Evolutionary conservation across 495 filamentous ascomycete genomes (phyloP).

Genomic region (Thermochaetoides thermophila): DNA sequence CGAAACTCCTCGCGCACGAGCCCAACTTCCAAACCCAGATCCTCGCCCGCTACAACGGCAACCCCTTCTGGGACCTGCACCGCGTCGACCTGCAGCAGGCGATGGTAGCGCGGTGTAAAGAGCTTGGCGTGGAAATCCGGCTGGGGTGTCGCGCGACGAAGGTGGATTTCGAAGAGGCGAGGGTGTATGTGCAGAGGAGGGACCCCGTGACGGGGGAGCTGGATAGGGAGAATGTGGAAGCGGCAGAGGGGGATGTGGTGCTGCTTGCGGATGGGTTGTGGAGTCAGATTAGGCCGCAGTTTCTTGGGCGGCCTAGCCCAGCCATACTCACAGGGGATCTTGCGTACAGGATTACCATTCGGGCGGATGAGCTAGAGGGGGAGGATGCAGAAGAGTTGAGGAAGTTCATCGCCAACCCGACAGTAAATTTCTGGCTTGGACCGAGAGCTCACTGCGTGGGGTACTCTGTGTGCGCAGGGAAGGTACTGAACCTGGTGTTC

Average conservation of each 20-base stretch:
- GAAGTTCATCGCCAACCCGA: slow-evolving; percentile 33
- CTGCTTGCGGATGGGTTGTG: slow-evolving; percentile 44
- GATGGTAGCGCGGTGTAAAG: slow-evolving; percentile 24
- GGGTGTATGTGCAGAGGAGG: slow-evolving; percentile 25
- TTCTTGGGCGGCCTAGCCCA: slow-evolving; percentile 28
- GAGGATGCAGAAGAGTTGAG: slow-evolving; percentile 29
- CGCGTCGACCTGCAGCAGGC: slow-evolving; percentile 38
- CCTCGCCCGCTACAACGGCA: slow-evolving; percentile 29
- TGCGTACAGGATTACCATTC: slow-evolving; percentile 44
- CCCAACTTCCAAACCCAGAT: slow-evolving; percentile 29
- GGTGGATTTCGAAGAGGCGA: slow-evolving; percentile 25
- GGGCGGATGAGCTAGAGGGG: slow-evolving; percentile 31
- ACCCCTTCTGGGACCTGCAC: slow-evolving; percentile 40
- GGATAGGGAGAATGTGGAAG: slow-evolving; percentile 17
- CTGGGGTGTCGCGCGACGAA: slow-evolving; percentile 22
- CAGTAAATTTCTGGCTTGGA: slow-evolving; percentile 60
- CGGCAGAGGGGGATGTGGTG: slow-evolving; percentile 33
- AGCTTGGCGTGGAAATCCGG: slow-evolving; percentile 27
- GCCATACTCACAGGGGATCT: slow-evolving; percentile 43
- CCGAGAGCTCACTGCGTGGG: slow-evolving; percentile 41
- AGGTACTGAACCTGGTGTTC: slow-evolving; percentile 44
- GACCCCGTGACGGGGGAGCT: too few relatives aligned
- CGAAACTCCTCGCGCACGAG: slow-evolving; percentile 37
- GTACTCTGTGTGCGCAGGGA: slow-evolving; percentile 38
- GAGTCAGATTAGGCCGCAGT: slow-evolving; percentile 28